Percentiles rank a stretch among this genome's conserved stretches.
Conservation (phyloP, 208 protist species). For the Wallacemonas sp. region DNA sequence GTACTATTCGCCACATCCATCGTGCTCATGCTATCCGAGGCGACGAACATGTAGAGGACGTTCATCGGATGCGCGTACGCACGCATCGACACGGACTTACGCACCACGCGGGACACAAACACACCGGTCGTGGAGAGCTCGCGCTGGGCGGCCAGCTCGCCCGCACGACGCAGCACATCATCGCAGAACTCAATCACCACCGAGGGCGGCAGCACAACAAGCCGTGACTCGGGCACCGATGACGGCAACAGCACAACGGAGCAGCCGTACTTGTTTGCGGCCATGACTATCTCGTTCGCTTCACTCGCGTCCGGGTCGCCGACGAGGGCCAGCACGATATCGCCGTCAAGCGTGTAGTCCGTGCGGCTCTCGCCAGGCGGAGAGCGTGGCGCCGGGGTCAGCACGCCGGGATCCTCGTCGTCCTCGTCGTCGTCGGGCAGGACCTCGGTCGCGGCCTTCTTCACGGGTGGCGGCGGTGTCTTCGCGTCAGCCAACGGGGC, state of each 20-base stretch:
- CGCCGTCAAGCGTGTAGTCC: conserved; percentile 41
- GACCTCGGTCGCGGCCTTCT: not conserved
- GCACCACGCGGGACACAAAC: conserved; percentile 28
- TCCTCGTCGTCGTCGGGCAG: conserved; percentile 6
- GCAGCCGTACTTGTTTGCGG: conserved; percentile 65
- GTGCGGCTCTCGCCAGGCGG: conserved; percentile 11
- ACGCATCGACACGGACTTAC: conserved; percentile 37
- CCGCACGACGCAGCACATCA: conserved; percentile 51
- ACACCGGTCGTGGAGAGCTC: conserved; percentile 56
- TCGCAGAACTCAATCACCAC: conserved; percentile 43
- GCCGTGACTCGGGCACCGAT: conserved; percentile 22
- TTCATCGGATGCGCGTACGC: conserved; percentile 54
- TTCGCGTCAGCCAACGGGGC: not conserved
- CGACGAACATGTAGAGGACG: conserved; percentile 65
- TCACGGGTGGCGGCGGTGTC: not conserved
- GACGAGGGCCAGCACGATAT: conserved; percentile 54
- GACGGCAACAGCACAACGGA: conserved; percentile 55
- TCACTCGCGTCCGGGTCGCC: conserved; percentile 42
- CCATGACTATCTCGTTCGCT: conserved; percentile 61
- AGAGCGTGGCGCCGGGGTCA: conserved; percentile 6
- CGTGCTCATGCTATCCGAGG: conserved; percentile 24
- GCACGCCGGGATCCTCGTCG: conserved; percentile 1
- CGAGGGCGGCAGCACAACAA: conserved; percentile 46
- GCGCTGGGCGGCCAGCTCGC: conserved; percentile 37
- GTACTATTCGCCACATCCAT: conserved; percentile 33